These are phyloP conservation scores for Boletus pseudo-olivaceus DNA, from an alignment of 768 basidiomycete genomes.

Conservation along the genomic window DNA sequence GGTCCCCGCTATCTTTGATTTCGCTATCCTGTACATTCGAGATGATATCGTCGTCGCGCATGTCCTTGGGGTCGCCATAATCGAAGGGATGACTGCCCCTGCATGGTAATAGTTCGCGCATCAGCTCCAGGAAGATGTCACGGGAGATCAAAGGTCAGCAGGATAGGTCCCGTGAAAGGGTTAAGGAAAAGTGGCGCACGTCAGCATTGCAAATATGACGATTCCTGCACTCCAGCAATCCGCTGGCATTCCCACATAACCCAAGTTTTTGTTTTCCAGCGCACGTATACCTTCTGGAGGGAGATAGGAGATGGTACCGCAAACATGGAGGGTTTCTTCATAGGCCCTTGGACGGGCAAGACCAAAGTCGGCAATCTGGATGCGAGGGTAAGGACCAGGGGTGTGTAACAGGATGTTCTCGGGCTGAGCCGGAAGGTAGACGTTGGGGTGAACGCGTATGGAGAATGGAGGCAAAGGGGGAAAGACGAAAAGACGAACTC, in stretches of 20 bases:
- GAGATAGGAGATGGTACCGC: slow-evolving; percentile 83
- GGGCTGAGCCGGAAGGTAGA: slow-evolving; percentile 42
- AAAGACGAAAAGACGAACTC: not conserved
- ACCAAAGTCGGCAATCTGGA: slow-evolving; percentile 85
- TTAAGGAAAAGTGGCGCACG: slow-evolving; percentile 46
- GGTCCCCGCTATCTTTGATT: slow-evolving; percentile 35
- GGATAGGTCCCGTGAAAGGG: not conserved
- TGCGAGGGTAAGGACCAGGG: slow-evolving; percentile 82
- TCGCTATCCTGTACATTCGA: slow-evolving; percentile 15
- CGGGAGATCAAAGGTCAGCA: not conserved
- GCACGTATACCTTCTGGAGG: slow-evolving; percentile 84
- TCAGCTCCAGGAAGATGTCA: slow-evolving; percentile 9
- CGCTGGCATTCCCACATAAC: slow-evolving; percentile 79
- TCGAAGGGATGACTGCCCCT: slow-evolving; percentile 82
- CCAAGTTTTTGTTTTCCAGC: slow-evolving; percentile 66
- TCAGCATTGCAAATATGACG: slow-evolving; percentile 78
- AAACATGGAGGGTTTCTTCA: slow-evolving; percentile 82
- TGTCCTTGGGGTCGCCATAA: slow-evolving; percentile 38
- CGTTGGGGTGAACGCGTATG: not conserved
- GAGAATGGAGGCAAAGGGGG: not conserved
- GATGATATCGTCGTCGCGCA: slow-evolving; percentile 5
- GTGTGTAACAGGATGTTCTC: slow-evolving; percentile 78
- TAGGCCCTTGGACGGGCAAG: slow-evolving; percentile 75
- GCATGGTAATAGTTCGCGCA: not conserved
- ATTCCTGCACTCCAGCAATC: slow-evolving; percentile 90